Evolutionary conservation across 192 early-diverging fungal genomes (phyloP).

Genomic region (Chytriomyces sp.): DNA sequence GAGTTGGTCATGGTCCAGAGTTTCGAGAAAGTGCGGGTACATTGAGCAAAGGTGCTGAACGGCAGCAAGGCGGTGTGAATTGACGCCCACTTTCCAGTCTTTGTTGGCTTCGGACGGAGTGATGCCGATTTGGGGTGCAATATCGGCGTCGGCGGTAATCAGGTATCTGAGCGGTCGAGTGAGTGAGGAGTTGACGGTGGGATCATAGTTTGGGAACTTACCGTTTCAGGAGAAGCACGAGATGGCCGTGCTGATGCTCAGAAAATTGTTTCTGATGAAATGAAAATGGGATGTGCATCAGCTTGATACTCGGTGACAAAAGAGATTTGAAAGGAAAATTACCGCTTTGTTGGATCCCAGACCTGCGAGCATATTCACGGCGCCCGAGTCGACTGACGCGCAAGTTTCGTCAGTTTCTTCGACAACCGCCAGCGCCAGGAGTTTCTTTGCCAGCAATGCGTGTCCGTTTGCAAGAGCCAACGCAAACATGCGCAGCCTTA

Average conservation of each 20-base stretch:
- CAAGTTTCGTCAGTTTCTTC: slow-evolving; percentile 6
- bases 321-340: too few species aligned
- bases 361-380: slow-evolving; percentile 21
- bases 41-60: slow-evolving; percentile 10
- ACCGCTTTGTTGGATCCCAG: background rate
- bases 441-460: background rate
- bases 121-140: slow-evolving; percentile 28
- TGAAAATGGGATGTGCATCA: too few species aligned
- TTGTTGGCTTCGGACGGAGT: background rate
- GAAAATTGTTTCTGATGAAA: too few species aligned
- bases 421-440: background rate
- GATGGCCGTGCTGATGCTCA: background rate
- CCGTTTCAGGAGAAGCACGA: slow-evolving; percentile 11
- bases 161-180: slow-evolving; percentile 8
- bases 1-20: slow-evolving; percentile 4
- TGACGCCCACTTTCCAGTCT: slow-evolving; percentile 7
- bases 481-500: slow-evolving; percentile 18
- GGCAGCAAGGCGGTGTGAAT: background rate
- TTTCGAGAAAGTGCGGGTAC: background rate
- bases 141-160: slow-evolving; percentile 3
- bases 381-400: background rate
- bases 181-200: background rate
- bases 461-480: slow-evolving; percentile 18
- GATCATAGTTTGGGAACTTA: background rate
- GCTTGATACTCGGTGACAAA: too few species aligned